Conservation (phyloP, 2,329 filamentous ascomycete genomes). For the Alternaria sp. region DNA sequence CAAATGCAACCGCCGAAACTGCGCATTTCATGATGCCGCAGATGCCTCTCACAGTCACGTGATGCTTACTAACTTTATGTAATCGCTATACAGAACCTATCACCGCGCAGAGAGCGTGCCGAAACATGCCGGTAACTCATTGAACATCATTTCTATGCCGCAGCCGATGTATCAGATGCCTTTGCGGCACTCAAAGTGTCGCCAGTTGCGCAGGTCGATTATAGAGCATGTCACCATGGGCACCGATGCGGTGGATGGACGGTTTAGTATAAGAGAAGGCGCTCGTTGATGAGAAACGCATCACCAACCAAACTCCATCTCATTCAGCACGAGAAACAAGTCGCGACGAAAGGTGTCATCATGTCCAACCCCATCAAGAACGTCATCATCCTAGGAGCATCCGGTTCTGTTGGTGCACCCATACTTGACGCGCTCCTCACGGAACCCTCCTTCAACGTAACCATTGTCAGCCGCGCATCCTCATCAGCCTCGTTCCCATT, state of each 20-base stretch:
- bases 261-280: neutral
- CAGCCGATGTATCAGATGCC: neutral
- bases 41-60: neutral
- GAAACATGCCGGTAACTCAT: neutral
- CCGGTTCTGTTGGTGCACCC: constrained; percentile 29
- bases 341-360: neutral
- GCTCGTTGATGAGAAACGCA: neutral
- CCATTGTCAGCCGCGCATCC: constrained; percentile 39
- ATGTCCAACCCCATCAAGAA: constrained; percentile 23
- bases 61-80: neutral
- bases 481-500: constrained; percentile 30
- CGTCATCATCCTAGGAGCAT: constrained; percentile 37
- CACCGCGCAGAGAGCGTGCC: neutral
- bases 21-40: neutral
- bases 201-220: neutral
- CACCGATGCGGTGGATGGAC: neutral
- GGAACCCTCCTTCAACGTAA: constrained; percentile 43
- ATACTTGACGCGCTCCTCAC: constrained; percentile 42
- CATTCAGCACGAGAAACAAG: neutral
- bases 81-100: neutral
- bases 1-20: neutral
- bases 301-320: neutral
- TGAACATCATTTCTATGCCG: neutral
- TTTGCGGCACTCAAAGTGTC: too few relatives aligned
- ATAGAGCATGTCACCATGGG: neutral